Percentiles rank a stretch among this genome's conserved stretches.
These are phyloP conservation scores for Diversispora eburnea DNA, from an alignment of 192 early-diverging fungal genomes.

Conservation along the genomic window DNA sequence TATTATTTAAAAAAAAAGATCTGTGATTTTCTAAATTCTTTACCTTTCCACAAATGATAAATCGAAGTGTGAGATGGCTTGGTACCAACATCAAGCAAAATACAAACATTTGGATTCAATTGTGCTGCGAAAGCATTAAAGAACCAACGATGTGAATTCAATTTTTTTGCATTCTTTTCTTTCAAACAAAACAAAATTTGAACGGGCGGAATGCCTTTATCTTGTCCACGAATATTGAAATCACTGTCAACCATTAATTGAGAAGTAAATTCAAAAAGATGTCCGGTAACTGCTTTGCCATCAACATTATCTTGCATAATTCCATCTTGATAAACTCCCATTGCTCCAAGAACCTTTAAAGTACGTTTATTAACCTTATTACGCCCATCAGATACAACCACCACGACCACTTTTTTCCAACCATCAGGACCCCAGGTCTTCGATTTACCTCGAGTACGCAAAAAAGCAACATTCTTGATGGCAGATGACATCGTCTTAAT, in stretches of 20 bases:
- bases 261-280: conserved; percentile 90
- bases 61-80: conserved; percentile 76
- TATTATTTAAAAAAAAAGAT: not conserved
- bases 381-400: conserved; percentile 88
- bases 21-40: not conserved
- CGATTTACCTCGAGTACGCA: conserved; percentile 71
- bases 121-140: conserved; percentile 87
- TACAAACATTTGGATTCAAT: conserved; percentile 82
- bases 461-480: conserved; percentile 92
- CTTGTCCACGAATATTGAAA: conserved; percentile 57
- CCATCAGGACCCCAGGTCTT: conserved; percentile 75
- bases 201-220: conserved; percentile 75
- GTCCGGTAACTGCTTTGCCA: conserved; percentile 69
- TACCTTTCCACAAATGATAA: conserved; percentile 84
- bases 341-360: conserved; percentile 72
- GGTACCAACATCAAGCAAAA: conserved; percentile 92
- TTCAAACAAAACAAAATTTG: conserved; percentile 93
- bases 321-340: conserved; percentile 77
- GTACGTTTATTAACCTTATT: conserved; percentile 70
- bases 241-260: conserved; percentile 66
- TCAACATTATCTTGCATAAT: conserved; percentile 66
- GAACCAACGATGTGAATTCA: conserved; percentile 97
- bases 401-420: conserved; percentile 91
- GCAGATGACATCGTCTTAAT: conserved; percentile 82
- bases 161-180: conserved; percentile 89